Evolutionary conservation across 2,329 filamentous ascomycete genomes (phyloP), one percentile per base, ranked within the genome.

Genomic region (Albifimbria verrucaria): DNA sequence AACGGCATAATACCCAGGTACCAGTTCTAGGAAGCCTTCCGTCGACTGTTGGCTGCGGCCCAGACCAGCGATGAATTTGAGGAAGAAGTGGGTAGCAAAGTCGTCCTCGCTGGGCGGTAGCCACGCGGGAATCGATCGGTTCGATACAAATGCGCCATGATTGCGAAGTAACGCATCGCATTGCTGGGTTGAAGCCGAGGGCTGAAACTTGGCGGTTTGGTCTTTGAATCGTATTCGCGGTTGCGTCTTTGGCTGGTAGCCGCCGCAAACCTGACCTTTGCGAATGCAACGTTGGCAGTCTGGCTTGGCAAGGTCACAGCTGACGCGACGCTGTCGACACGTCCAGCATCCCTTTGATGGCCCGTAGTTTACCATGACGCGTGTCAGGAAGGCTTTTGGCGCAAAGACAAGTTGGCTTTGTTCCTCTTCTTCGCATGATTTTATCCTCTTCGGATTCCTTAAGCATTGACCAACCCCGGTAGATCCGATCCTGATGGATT

Each of bases 361-460:
- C 47, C 56, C 56, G 49, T 54, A 28, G 47, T 58, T 58, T 24
- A 58, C 56, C 56, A 58, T 58, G 50, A 50, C 44, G n/a, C n/a
- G n/a, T n/a, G n/a, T n/a, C n/a, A n/a, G n/a, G n/a, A n/a, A n/a
- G n/a, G n/a, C n/a, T n/a, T 52, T 47, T 42, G 45, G 55, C 44
- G 50, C 49, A 52, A 50, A 42, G 50, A 42, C 53, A 25, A 53
- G 36, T 45, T 51, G 47, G 55, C 36, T 32, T 26, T 43, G 42
- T 53, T 28, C 54, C 26, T 28, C 49, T 49, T 47, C 54, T 49
- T 48, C 24, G 52, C 49, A 48, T 48, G 43, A 52, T 50, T 49
- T 55, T 36, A 50, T 26, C 32, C 43, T 43, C 55, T 42, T 49
- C 45, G 48, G 45, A 50, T 32, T 50, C 39, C 52, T 20, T 54